These are phyloP conservation scores for Pichia pseudocactophila DNA, from an alignment of 805 yeast species.

Conservation along the genomic window DNA sequence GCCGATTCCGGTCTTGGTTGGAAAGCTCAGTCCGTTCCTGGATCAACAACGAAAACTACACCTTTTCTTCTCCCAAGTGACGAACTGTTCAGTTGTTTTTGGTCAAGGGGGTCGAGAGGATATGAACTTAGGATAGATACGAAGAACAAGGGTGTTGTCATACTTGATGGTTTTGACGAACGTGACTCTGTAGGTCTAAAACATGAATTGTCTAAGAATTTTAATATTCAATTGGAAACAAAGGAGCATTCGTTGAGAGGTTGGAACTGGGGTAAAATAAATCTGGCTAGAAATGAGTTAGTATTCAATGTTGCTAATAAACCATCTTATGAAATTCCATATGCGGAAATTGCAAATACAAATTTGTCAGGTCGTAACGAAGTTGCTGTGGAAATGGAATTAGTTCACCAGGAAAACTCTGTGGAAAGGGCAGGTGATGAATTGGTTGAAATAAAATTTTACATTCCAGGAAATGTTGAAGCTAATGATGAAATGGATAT, in stretches of 20 bases:
- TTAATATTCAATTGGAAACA: conserved; percentile 63
- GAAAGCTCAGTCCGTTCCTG: conserved; percentile 46
- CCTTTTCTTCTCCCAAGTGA: conserved; percentile 89
- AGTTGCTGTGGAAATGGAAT: conserved; percentile 79
- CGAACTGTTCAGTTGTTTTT: conserved; percentile 67
- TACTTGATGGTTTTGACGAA: conserved; percentile 84
- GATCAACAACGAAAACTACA: conserved; percentile 41
- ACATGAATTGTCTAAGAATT: conserved; percentile 72
- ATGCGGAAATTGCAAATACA: conserved; percentile 67
- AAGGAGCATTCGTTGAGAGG: conserved; percentile 92
- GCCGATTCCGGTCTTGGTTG: conserved; percentile 98
- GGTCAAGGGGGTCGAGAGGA: conserved; percentile 94
- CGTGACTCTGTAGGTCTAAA: conserved; percentile 77
- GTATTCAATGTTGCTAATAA: conserved; percentile 77
- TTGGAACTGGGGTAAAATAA: conserved; percentile 98
- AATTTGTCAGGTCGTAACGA: conserved; percentile 89
- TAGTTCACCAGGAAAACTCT: conserved; percentile 33
- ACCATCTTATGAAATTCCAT: conserved; percentile 90
- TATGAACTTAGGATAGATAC: conserved; percentile 86
- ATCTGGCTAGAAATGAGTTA: conserved; percentile 85
- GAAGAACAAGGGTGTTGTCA: conserved; percentile 74
- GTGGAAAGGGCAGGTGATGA: conserved; percentile 82
- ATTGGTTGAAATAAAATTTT: conserved; percentile 87
- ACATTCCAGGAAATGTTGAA: conserved; percentile 75
- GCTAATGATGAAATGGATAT: conserved; percentile 37